These are phyloP conservation scores for Puccinia triticina DNA, from an alignment of 1,284 basidiomycete genomes.

Conservation along the genomic window DNA sequence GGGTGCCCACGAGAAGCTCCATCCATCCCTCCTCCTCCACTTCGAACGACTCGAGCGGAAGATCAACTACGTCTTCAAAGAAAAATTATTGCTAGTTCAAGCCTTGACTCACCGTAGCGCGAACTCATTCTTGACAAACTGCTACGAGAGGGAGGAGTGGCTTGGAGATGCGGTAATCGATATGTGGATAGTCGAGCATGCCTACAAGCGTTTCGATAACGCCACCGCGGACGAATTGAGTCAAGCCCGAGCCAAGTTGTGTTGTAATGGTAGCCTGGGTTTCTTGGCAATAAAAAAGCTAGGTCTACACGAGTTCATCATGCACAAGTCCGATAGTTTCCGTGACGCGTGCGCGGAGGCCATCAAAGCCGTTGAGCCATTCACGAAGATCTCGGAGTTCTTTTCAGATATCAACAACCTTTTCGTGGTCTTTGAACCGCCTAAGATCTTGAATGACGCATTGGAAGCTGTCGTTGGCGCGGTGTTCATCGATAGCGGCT, in stretches of 20 bases:
- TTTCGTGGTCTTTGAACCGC: slow-evolving; percentile 79
- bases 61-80: slow-evolving; percentile 73
- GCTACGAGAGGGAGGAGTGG: slow-evolving; percentile 81
- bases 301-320: slow-evolving; percentile 69
- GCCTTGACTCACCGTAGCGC: slow-evolving; percentile 81
- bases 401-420: slow-evolving; percentile 54
- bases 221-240: slow-evolving; percentile 76
- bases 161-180: slow-evolving; percentile 80
- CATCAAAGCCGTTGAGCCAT: slow-evolving; percentile 66
- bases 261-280: slow-evolving; percentile 74
- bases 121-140: slow-evolving; percentile 66
- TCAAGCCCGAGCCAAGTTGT: slow-evolving; percentile 70
- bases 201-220: slow-evolving; percentile 70
- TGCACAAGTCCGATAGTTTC: slow-evolving; percentile 72
- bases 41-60: slow-evolving; percentile 67
- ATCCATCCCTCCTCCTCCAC: slow-evolving; percentile 54
- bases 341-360: slow-evolving; percentile 69
- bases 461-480: slow-evolving; percentile 83
- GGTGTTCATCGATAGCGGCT: slow-evolving; percentile 76
- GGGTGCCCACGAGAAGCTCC: neutral
- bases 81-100: slow-evolving; percentile 69
- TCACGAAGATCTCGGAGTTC: slow-evolving; percentile 59
- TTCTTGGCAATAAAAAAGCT: slow-evolving; percentile 70
- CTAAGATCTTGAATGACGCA: slow-evolving; percentile 76
- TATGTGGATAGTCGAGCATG: slow-evolving; percentile 71